Conservation (phyloP, 352 stramenopile genomes). For the Globisporangium abappressorium region DNA sequence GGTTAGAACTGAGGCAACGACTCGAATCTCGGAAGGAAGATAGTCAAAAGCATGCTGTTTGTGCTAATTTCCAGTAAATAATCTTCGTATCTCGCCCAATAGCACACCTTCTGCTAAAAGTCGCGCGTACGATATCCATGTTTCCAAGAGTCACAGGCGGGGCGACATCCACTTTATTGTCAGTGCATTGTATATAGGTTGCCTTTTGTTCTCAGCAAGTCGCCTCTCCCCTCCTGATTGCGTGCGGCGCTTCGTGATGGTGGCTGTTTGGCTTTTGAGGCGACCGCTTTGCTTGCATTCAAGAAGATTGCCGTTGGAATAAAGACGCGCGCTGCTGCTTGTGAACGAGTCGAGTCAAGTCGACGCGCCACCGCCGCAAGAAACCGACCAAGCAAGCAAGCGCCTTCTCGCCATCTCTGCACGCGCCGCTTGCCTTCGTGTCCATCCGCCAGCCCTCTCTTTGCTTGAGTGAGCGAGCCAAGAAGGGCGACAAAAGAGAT, state of each 20-base stretch:
- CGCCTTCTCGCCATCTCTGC: neutral
- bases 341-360: neutral
- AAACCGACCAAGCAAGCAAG: neutral
- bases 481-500: neutral
- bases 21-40: neutral
- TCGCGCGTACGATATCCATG: neutral
- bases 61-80: neutral
- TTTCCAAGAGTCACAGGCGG: neutral
- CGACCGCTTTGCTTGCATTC: constrained; percentile 1
- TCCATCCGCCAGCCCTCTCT: neutral
- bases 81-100: neutral
- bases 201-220: constrained; percentile 8
- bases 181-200: neutral
- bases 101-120: neutral
- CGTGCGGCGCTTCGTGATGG: constrained; percentile 6
- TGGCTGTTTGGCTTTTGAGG: neutral
- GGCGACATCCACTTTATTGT: constrained; percentile 3
- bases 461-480: neutral
- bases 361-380: too few species aligned
- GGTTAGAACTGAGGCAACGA: neutral
- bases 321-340: neutral
- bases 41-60: neutral
- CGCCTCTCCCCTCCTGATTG: neutral
- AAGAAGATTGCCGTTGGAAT: neutral
- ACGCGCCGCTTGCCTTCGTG: neutral